Evolutionary conservation across 1,284 basidiomycete species (phyloP).

Genomic region (Amylostereum chailletii): DNA sequence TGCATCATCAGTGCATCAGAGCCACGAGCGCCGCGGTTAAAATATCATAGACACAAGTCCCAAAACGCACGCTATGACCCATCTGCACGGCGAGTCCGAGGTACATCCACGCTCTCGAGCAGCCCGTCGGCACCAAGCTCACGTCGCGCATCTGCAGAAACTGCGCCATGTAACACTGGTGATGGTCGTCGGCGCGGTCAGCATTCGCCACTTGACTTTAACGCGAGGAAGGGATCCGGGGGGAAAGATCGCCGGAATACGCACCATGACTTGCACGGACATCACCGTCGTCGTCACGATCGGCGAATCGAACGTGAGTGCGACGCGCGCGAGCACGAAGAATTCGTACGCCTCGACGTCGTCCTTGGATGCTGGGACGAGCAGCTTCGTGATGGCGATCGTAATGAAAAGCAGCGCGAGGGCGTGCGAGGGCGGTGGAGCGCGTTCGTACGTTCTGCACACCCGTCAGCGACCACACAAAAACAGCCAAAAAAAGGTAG

Average conservation of each 20-base stretch:
- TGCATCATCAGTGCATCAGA: conserved; percentile 17
- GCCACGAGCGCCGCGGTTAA: not conserved
- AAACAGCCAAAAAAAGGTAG: conserved; percentile 8
- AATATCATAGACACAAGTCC: not conserved
- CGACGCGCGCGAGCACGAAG: conserved; percentile 42
- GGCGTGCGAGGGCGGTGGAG: conserved; percentile 25
- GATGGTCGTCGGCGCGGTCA: not conserved
- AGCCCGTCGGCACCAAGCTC: conserved; percentile 30
- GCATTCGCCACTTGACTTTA: not conserved
- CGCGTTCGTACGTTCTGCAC: not conserved
- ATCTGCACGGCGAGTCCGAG: conserved; percentile 50
- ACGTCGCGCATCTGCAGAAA: conserved; percentile 52
- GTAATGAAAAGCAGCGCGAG: conserved; percentile 49
- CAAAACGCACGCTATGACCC: conserved; percentile 40
- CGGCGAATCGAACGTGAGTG: conserved; percentile 38
- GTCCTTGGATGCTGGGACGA: conserved; percentile 36
- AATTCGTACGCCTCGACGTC: conserved; percentile 48
- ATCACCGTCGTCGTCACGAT: conserved; percentile 39
- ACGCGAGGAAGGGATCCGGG: too few relatives aligned
- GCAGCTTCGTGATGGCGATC: conserved; percentile 29
- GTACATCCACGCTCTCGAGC: conserved; percentile 43
- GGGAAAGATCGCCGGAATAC: conserved; percentile 11
- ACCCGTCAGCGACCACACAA: not conserved
- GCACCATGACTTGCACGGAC: conserved; percentile 43
- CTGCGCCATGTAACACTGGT: conserved; percentile 36